Conservation (phyloP, 768 basidiomycete species). For the Pleurotus platypus region DNA sequence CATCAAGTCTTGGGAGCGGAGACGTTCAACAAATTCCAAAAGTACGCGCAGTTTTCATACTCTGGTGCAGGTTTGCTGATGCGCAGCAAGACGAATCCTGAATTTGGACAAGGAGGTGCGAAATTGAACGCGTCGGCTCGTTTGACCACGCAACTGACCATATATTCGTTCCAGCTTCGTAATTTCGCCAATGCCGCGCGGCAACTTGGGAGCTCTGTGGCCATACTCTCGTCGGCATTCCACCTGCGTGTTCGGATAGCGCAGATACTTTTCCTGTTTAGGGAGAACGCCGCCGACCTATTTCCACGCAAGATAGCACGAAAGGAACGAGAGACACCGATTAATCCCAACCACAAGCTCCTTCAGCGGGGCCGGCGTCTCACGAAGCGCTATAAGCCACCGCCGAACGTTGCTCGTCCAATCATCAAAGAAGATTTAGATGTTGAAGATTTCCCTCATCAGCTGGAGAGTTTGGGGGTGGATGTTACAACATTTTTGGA, state of each 20-base stretch:
- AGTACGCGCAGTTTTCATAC: neutral
- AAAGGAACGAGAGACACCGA: slow-evolving; percentile 31
- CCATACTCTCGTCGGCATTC: slow-evolving; percentile 71
- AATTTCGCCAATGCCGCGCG: slow-evolving; percentile 76
- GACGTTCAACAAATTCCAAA: slow-evolving; percentile 8
- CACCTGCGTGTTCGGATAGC: slow-evolving; percentile 67
- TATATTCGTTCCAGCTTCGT: slow-evolving; percentile 44
- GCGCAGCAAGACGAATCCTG: neutral
- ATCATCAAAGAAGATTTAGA: slow-evolving; percentile 55
- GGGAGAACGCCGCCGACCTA: slow-evolving; percentile 73
- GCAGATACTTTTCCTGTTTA: slow-evolving; percentile 67
- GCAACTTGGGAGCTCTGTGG: slow-evolving; percentile 74
- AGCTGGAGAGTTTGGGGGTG: slow-evolving; percentile 58
- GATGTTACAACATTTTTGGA: slow-evolving; percentile 67
- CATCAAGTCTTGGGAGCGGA: slow-evolving; percentile 7
- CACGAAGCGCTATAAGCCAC: slow-evolving; percentile 30
- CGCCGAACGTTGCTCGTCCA: slow-evolving; percentile 50
- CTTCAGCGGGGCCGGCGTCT: slow-evolving; percentile 24
- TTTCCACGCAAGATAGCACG: slow-evolving; percentile 63
- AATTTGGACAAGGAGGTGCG: slow-evolving; percentile 5
- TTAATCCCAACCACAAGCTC: slow-evolving; percentile 26
- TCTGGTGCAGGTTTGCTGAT: neutral
- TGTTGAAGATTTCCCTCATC: slow-evolving; percentile 61
- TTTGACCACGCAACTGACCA: neutral
- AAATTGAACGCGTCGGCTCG: neutral